These are phyloP conservation scores for Coemansia sp. DNA, from an alignment of 192 early-diverging fungal genomes.

Conservation along the genomic window DNA sequence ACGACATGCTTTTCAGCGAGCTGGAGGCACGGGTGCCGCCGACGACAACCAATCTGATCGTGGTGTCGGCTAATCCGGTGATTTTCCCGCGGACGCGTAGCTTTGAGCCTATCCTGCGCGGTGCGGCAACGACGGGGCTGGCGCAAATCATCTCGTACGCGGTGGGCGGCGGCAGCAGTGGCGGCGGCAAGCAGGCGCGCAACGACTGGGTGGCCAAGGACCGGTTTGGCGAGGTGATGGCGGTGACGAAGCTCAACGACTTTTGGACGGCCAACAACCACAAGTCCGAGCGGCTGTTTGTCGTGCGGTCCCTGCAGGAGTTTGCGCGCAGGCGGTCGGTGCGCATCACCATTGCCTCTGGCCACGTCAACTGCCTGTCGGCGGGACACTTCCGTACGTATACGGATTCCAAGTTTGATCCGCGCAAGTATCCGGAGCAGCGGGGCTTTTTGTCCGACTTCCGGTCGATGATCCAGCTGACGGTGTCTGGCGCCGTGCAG, in stretches of 20 bases:
- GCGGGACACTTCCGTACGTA: conserved; percentile 59
- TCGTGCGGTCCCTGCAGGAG: conserved; percentile 64
- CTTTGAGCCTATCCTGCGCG: conserved; percentile 64
- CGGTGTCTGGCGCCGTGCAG: conserved; percentile 75
- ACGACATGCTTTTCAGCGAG: conserved; percentile 57
- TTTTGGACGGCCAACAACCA: conserved; percentile 65
- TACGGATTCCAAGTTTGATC: conserved; percentile 38
- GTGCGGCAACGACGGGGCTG: conserved; percentile 50
- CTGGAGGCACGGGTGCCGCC: conserved; percentile 55
- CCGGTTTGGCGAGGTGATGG: conserved; percentile 71
- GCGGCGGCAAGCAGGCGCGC: conserved; percentile 22
- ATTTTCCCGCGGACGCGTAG: conserved; percentile 70
- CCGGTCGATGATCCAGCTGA: conserved; percentile 75
- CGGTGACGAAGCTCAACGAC: conserved; percentile 75
- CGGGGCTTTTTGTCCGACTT: conserved; percentile 59
- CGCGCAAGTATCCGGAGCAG: conserved; percentile 48
- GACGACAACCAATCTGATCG: conserved; percentile 65
- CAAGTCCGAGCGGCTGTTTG: conserved; percentile 60
- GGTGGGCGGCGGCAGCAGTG: conserved; percentile 22
- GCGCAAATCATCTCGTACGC: conserved; percentile 49
- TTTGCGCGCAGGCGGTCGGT: conserved; percentile 59
- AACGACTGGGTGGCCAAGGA: conserved; percentile 54
- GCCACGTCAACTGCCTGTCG: conserved; percentile 73
- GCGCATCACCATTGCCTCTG: conserved; percentile 75
- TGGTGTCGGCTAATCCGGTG: conserved; percentile 67